phyloP scores from a whole-genome alignment of 345 rosid genomes.

The Citrus maxima region DNA sequence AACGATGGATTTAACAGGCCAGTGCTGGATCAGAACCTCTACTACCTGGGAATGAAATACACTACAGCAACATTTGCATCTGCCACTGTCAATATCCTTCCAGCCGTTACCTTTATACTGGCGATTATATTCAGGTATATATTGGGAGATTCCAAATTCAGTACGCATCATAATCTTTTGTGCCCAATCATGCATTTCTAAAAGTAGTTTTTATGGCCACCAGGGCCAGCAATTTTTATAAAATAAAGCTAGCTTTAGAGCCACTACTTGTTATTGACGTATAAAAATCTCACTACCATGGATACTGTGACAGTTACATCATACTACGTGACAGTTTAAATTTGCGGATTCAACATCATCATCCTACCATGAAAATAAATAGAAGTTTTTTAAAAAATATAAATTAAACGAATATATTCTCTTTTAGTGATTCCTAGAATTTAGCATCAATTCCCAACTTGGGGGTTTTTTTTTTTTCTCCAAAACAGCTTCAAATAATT shows the following conservation, averaged over 20 bases:
- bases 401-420: no score
- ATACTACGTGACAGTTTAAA: neutral
- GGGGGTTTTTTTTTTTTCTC: no score
- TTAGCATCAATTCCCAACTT: no score
- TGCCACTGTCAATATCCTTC: constrained; percentile 66
- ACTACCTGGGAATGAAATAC: constrained; percentile 76
- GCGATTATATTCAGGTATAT: constrained; percentile 79
- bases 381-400: no score
- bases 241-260: neutral
- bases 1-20: constrained; percentile 51
- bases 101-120: constrained; percentile 82
- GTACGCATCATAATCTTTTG: neutral
- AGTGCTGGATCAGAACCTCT: constrained; percentile 83
- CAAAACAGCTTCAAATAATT: no score
- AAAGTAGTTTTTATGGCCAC: neutral
- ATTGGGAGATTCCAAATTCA: neutral
- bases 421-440: no score
- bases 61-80: constrained; percentile 86
- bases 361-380: no score
- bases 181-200: neutral
- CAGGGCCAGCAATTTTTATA: neutral
- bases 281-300: neutral
- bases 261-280: neutral
- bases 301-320: neutral
- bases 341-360: neutral